Conservation (phyloP, 2,329 filamentous ascomycete genomes). For the Phialocephala sp. region DNA sequence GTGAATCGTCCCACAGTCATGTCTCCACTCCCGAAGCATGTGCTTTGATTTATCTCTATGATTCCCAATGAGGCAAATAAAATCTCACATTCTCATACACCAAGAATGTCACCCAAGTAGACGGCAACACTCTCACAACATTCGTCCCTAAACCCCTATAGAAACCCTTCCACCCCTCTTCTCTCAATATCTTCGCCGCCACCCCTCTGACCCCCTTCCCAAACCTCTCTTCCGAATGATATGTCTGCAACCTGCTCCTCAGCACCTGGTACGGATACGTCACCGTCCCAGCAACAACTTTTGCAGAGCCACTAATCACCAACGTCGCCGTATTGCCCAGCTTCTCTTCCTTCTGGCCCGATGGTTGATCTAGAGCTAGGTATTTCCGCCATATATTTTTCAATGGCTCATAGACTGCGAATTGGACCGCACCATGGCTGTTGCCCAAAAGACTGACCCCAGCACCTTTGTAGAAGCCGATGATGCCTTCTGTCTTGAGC, state of each 20-base stretch:
- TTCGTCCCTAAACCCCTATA: slow-evolving; percentile 92
- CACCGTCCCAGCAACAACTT: slow-evolving; percentile 84
- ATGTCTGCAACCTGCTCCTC: slow-evolving; percentile 85
- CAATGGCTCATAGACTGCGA: slow-evolving; percentile 86
- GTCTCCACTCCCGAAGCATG: not conserved
- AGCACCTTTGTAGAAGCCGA: slow-evolving; percentile 88
- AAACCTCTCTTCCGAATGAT: slow-evolving; percentile 78
- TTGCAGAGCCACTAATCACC: slow-evolving; percentile 78
- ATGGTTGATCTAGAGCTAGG: slow-evolving; percentile 50
- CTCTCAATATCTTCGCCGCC: slow-evolving; percentile 72
- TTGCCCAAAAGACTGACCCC: slow-evolving; percentile 85
- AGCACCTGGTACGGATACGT: slow-evolving; percentile 98
- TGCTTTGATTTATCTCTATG: not conserved
- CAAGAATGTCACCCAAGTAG: slow-evolving; percentile 94
- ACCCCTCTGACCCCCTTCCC: slow-evolving; percentile 74
- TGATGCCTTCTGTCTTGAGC: slow-evolving; percentile 70
- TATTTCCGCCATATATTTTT: slow-evolving; percentile 59
- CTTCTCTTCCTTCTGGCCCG: slow-evolving; percentile 37
- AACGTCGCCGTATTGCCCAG: slow-evolving; percentile 62
- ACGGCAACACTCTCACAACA: slow-evolving; percentile 87
- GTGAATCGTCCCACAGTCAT: not conserved
- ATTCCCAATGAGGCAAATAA: slow-evolving; percentile 58
- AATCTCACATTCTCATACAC: slow-evolving; percentile 94
- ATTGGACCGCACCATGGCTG: slow-evolving; percentile 91
- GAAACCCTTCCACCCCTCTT: slow-evolving; percentile 83